These are phyloP conservation scores for Prorocentrum cordatum DNA, from an alignment of 169 alveolate species.

Conservation along the genomic window DNA sequence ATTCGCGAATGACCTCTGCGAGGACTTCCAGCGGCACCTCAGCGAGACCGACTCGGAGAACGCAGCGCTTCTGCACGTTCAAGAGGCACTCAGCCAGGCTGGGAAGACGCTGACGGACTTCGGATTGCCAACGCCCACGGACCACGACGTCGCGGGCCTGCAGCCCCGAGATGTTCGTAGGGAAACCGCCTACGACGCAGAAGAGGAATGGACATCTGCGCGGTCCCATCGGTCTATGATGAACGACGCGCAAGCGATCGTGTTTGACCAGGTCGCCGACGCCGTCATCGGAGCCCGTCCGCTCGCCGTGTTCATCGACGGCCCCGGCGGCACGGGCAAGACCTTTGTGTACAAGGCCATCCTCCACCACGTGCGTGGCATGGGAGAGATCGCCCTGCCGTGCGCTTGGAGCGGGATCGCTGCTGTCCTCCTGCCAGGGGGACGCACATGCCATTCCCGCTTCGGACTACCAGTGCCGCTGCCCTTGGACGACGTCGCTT, in stretches of 20 bases:
- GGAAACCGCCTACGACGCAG: neutral
- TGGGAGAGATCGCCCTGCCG: neutral
- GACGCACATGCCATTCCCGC: conserved; percentile 6
- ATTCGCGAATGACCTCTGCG: neutral
- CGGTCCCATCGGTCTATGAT: neutral
- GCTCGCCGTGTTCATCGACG: neutral
- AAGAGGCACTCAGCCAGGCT: neutral
- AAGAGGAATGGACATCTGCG: neutral
- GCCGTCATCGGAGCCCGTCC: neutral
- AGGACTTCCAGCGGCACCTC: neutral
- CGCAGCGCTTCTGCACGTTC: neutral
- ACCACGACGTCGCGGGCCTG: neutral
- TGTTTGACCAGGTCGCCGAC: neutral
- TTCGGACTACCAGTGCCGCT: neutral
- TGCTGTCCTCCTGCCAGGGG: neutral
- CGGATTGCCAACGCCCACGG: neutral
- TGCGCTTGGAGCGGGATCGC: conserved; percentile 1
- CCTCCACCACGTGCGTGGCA: neutral
- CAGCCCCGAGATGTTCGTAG: neutral
- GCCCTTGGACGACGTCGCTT: neutral
- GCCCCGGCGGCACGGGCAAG: conserved; percentile 2
- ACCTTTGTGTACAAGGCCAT: neutral
- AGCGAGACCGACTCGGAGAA: neutral
- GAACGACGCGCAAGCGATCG: neutral
- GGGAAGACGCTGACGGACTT: neutral